These are phyloP conservation scores for Mycena galopus DNA, from an alignment of 768 basidiomycete genomes.

Conservation along the genomic window DNA sequence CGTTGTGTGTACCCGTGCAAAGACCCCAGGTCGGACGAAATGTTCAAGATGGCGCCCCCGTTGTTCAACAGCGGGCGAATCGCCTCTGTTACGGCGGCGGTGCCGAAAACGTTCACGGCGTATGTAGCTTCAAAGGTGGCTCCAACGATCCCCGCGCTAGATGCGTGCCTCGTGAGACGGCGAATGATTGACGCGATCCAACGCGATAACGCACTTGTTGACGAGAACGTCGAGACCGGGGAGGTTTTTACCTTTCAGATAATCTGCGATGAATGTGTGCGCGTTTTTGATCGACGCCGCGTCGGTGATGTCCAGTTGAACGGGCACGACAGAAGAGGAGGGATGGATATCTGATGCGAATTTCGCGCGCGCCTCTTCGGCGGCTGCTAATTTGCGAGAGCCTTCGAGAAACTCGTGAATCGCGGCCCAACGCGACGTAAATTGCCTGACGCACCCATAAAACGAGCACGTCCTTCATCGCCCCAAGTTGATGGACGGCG, in stretches of 20 bases:
- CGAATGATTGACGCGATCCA: too few relatives aligned
- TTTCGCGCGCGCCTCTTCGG: conserved; percentile 11
- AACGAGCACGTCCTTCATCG: too few relatives aligned
- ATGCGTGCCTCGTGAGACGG: conserved; percentile 1
- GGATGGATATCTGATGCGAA: conserved; percentile 14
- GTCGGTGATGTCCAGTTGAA: too few relatives aligned
- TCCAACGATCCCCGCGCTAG: conserved; percentile 3
- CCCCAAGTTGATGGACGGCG: too few relatives aligned
- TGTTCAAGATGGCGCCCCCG: conserved; percentile 15
- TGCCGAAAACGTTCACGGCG: conserved; percentile 22
- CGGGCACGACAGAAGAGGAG: conserved; percentile 17
- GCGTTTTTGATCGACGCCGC: conserved; percentile 14
- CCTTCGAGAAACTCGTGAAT: too few relatives aligned
- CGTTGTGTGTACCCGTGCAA: not conserved
- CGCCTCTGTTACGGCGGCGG: not conserved
- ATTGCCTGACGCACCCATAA: conserved; percentile 7
- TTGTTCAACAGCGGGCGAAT: conserved; percentile 14
- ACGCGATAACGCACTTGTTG: conserved; percentile 5
- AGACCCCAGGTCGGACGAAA: conserved; percentile 21
- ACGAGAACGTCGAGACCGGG: too few relatives aligned
- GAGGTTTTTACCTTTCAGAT: not conserved
- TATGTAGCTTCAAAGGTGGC: not conserved
- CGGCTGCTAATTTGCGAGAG: conserved; percentile 18
- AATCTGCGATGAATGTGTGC: not conserved
- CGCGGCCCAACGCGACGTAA: not conserved